Evolutionary conservation across 2,329 filamentous ascomycete genomes (phyloP).

Genomic region (Lecanicillium sp.): DNA sequence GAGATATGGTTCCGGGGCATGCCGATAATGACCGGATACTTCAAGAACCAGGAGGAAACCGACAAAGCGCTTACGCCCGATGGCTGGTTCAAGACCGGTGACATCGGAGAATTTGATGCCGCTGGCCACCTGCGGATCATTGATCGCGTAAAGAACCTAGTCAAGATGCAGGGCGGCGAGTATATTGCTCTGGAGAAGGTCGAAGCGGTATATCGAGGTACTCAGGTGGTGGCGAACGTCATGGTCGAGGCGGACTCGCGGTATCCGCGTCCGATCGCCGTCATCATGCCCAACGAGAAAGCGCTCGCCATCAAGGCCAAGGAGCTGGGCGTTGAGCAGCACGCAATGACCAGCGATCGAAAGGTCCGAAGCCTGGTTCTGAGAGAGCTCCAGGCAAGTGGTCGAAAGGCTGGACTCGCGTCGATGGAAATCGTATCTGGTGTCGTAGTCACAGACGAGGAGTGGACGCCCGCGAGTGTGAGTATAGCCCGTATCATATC

Average conservation of each 20-base stretch:
- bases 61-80: constrained; percentile 70
- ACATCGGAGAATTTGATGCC: constrained; percentile 83
- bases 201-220: constrained; percentile 82
- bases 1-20: constrained; percentile 85
- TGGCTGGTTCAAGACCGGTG: constrained; percentile 95
- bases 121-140: constrained; percentile 80
- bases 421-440: constrained; percentile 70
- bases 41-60: constrained; percentile 80
- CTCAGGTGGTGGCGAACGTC: constrained; percentile 74
- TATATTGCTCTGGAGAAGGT: constrained; percentile 97
- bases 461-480: constrained; percentile 82
- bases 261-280: constrained; percentile 72
- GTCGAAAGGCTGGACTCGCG: constrained; percentile 58
- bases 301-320: constrained; percentile 54
- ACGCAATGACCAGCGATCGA: constrained; percentile 60
- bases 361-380: constrained; percentile 57
- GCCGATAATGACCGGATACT: constrained; percentile 72
- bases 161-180: constrained; percentile 92
- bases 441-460: constrained; percentile 74
- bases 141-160: constrained; percentile 95
- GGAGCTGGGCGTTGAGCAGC: constrained; percentile 57
- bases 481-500: too few species aligned
- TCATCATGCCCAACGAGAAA: constrained; percentile 66
- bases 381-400: constrained; percentile 63
- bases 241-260: constrained; percentile 77